Conservation (phyloP, 371 early-diverging fungal species). For the Paraphysoderma sedebokerense region DNA sequence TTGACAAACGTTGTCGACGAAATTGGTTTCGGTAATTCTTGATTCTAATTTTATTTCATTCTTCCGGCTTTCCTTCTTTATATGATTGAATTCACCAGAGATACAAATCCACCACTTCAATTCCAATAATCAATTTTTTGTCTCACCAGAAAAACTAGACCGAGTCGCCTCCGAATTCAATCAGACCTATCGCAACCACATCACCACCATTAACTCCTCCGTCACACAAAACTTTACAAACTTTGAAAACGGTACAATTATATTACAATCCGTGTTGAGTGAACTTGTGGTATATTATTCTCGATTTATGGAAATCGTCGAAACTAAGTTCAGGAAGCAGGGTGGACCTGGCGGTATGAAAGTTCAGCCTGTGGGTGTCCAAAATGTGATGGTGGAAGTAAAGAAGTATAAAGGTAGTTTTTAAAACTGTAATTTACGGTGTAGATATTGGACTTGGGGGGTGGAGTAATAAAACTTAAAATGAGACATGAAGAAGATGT, state of each 20-base stretch:
- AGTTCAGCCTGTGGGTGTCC: slow-evolving; percentile 68
- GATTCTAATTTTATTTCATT: no score
- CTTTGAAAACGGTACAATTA: slow-evolving; percentile 74
- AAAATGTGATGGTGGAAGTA: slow-evolving; percentile 82
- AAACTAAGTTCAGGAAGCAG: slow-evolving; percentile 31
- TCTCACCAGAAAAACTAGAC: slow-evolving; percentile 27
- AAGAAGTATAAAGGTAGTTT: slow-evolving; percentile 65
- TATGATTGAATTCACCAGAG: background rate
- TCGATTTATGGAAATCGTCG: slow-evolving; percentile 54
- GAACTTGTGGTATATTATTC: slow-evolving; percentile 76
- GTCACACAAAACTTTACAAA: slow-evolving; percentile 78
- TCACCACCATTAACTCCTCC: slow-evolving; percentile 55
- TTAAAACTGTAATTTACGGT: slow-evolving; percentile 11
- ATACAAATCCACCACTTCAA: background rate
- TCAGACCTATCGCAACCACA: slow-evolving; percentile 52
- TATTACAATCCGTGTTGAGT: slow-evolving; percentile 67
- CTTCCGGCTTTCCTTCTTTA: background rate
- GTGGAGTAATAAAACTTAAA: no score
- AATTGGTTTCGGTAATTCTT: no score
- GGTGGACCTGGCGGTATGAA: slow-evolving; percentile 11
- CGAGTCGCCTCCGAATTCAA: slow-evolving; percentile 52
- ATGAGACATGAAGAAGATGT: no score
- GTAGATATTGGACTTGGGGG: no score
- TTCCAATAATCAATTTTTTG: background rate
- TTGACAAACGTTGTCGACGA: no score